Evolutionary conservation across 1,284 basidiomycete species (phyloP), one percentile per base, ranked within the genome.

Genomic region (Thecaphora thlaspeos): DNA sequence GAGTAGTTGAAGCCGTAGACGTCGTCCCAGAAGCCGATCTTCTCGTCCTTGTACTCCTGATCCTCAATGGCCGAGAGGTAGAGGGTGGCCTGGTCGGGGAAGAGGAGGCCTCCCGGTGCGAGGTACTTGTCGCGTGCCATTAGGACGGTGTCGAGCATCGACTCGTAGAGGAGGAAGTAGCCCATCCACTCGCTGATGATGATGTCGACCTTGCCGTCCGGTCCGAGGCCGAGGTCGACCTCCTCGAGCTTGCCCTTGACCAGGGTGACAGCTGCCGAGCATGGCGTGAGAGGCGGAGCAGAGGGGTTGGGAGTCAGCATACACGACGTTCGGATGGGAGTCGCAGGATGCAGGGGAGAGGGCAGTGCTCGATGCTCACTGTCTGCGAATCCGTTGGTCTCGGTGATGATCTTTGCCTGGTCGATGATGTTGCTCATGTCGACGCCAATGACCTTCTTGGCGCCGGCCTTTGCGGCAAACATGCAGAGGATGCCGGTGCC

Each of bases 391-490:
- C 93, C 93, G 73, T 99, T 99, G 17, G 90, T 89, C 71, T 92
- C 88, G 65, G 97, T 86, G 70, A 98, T 98, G 81, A 92, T 93
- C 82, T 88, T 86, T 7, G 95, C 95, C 82, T 98, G 93, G 82
- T 97, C 94, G 78, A 97, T 90, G 81, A 99, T 99, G 82, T 98
- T 97, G 65, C 91, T 96, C 95, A 98, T 98, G 81, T 99, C 95
- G 79, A 99, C 94, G 40, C 75, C 75, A 28, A 77, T 73, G 34
- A 99, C 95, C 71, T 90, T 91, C 76, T 89, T 88, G 43, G 95
- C 95, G 40, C 95, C 95, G 26, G 95, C 95, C 80, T 90, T 93
- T 49, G 94, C 92, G 45, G 95, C 95, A 75, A 99, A 99, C 93
- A 99, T 96, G 73, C 90, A 94, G 41, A 99, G 83, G 68, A 99